Evolutionary conservation across 2,329 filamentous ascomycete genomes (phyloP).

Genomic region (Scolecobasidium constrictum): DNA sequence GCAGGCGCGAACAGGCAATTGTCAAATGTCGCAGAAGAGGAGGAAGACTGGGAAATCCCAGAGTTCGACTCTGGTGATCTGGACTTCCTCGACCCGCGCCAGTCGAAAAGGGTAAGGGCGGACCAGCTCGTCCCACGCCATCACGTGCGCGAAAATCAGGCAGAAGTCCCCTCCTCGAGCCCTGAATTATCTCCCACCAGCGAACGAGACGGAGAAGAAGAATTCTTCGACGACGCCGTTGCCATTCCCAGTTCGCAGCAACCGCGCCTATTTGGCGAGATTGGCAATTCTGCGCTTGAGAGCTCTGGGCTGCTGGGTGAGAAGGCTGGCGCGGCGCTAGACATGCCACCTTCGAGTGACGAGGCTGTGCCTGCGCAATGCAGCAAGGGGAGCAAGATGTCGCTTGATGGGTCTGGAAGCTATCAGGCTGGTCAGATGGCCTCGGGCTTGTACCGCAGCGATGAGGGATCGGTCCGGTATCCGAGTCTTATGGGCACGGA

Average conservation of each 20-base stretch:
- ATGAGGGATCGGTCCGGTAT: conserved; percentile 8
- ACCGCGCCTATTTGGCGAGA: conserved; percentile 50
- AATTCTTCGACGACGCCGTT: not conserved
- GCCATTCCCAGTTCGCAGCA: not conserved
- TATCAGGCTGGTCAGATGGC: conserved; percentile 1
- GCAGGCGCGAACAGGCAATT: conserved; percentile 9
- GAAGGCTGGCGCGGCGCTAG: conserved; percentile 20
- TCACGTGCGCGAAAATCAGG: conserved; percentile 3
- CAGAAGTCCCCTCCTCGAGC: conserved; percentile 8
- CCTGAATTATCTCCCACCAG: conserved; percentile 2
- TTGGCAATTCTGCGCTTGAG: conserved; percentile 42
- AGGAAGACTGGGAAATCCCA: conserved; percentile 18
- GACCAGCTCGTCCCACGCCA: conserved; percentile 13
- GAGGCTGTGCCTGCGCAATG: not conserved
- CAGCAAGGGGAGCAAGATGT: not conserved
- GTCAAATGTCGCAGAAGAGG: conserved; percentile 14
- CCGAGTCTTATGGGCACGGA: conserved; percentile 36
- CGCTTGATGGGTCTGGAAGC: conserved; percentile 11
- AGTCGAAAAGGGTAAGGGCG: conserved; percentile 16
- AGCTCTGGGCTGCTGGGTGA: conserved; percentile 38
- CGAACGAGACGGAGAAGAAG: conserved; percentile 1
- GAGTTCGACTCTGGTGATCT: conserved; percentile 19
- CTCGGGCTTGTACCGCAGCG: not conserved
- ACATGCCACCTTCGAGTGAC: conserved; percentile 2
- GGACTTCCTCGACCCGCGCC: conserved; percentile 6